Evolutionary conservation across 495 filamentous ascomycete species (phyloP).

Genomic region (Penicillium maclennaniae): DNA sequence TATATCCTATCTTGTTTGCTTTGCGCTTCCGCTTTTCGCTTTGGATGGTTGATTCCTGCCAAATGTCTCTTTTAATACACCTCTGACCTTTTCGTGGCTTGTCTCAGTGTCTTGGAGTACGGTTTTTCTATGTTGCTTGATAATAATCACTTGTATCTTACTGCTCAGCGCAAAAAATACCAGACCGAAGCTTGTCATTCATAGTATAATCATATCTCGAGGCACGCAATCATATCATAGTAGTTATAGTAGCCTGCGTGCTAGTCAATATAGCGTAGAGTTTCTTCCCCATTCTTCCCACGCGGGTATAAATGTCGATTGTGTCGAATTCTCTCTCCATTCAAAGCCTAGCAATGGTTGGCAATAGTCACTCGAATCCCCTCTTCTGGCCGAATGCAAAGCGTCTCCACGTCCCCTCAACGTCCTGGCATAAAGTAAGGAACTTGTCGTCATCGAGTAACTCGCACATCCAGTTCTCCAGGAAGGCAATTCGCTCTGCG

Average conservation of each 20-base stretch:
- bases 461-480: conserved; percentile 45
- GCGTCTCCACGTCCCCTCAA: conserved; percentile 43
- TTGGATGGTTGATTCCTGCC: too few species aligned
- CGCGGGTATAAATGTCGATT: neutral
- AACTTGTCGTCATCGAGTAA: conserved; percentile 45
- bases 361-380: neutral
- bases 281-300: neutral
- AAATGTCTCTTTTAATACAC: neutral
- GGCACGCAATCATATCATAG: neutral
- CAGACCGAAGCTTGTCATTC: neutral
- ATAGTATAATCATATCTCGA: neutral
- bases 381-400: conserved; percentile 35
- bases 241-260: neutral
- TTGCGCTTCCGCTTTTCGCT: neutral
- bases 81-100: neutral
- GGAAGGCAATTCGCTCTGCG: conserved; percentile 28
- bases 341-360: neutral
- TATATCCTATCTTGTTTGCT: neutral
- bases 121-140: neutral
- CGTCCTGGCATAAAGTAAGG: conserved; percentile 38
- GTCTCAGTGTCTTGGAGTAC: neutral
- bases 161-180: neutral
- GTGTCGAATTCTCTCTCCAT: neutral
- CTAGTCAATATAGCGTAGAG: neutral
- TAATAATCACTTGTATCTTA: neutral